phyloP scores from a whole-genome alignment of 495 filamentous ascomycete species.

The Aspergillus hancockii region DNA sequence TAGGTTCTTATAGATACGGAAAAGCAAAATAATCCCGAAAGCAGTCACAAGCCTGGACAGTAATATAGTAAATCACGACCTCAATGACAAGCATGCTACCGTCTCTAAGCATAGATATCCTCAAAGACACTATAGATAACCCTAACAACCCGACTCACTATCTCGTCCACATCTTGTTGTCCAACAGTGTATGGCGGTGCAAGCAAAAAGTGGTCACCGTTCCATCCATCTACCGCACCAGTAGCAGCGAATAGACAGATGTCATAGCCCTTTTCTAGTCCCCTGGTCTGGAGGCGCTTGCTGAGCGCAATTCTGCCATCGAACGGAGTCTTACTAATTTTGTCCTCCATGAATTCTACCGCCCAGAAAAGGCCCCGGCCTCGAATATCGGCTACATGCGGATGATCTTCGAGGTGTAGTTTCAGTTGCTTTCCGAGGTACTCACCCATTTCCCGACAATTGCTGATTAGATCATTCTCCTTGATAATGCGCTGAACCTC shows the following conservation, averaged over 20 bases:
- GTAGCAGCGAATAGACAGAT: constrained; percentile 16
- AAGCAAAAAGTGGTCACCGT: constrained; percentile 16
- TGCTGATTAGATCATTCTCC: constrained; percentile 54
- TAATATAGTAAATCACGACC: background rate
- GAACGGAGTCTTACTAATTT: constrained; percentile 50
- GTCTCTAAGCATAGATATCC: constrained; percentile 5
- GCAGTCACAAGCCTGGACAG: background rate
- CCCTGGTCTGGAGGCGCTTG: constrained; percentile 10
- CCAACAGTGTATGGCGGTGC: constrained; percentile 14
- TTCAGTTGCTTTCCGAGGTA: constrained; percentile 50
- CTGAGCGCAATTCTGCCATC: constrained; percentile 25
- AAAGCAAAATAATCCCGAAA: too few species aligned
- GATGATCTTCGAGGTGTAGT: constrained; percentile 44
- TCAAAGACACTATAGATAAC: constrained; percentile 15
- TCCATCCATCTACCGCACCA: constrained; percentile 17
- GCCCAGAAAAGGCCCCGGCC: constrained; percentile 66
- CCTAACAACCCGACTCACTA: constrained; percentile 15
- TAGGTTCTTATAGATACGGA: too few species aligned
- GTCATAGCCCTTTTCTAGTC: constrained; percentile 14
- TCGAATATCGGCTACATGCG: constrained; percentile 64
- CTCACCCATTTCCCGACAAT: constrained; percentile 52
- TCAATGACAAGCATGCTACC: background rate
- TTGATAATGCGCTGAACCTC: constrained; percentile 60
- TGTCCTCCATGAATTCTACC: constrained; percentile 58
- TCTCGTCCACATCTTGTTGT: constrained; percentile 11